Percentiles rank a stretch among this genome's conserved stretches.
Conservation (phyloP, 2,329 filamentous ascomycete genomes). For the Aureobasidium pullulans region DNA sequence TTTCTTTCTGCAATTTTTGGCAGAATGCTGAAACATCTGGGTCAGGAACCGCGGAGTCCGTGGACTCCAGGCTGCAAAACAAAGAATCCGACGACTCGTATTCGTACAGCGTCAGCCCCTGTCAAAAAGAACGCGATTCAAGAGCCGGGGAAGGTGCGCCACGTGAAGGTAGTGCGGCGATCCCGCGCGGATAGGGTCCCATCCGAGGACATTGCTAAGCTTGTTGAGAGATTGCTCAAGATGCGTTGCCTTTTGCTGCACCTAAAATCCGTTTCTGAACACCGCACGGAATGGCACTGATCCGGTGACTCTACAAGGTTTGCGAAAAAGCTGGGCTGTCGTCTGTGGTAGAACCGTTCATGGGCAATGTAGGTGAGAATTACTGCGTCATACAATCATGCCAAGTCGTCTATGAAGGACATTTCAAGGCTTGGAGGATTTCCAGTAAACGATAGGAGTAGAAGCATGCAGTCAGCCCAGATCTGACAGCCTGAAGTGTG, state of each 20-base stretch:
- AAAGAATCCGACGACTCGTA: neutral
- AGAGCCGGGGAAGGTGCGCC: neutral
- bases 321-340: neutral
- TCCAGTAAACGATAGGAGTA: neutral
- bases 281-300: neutral
- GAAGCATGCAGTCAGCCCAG: neutral
- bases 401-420: neutral
- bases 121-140: neutral
- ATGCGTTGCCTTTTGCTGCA: neutral
- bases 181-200: neutral
- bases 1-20: neutral
- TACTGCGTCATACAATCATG: neutral
- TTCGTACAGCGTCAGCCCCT: neutral
- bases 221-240: conserved; percentile 2
- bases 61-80: neutral
- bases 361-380: neutral
- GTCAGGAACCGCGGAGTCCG: neutral
- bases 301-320: neutral
- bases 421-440: neutral
- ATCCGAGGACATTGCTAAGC: neutral
- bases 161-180: neutral
- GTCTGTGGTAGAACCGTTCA: neutral
- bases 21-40: neutral
- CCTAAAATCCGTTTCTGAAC: neutral
- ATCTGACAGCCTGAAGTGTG: neutral